Percentiles rank a stretch among this genome's conserved stretches.
phyloP scores from a whole-genome alignment of 345 rosid genomes.

The Tarenaya hassleriana region DNA sequence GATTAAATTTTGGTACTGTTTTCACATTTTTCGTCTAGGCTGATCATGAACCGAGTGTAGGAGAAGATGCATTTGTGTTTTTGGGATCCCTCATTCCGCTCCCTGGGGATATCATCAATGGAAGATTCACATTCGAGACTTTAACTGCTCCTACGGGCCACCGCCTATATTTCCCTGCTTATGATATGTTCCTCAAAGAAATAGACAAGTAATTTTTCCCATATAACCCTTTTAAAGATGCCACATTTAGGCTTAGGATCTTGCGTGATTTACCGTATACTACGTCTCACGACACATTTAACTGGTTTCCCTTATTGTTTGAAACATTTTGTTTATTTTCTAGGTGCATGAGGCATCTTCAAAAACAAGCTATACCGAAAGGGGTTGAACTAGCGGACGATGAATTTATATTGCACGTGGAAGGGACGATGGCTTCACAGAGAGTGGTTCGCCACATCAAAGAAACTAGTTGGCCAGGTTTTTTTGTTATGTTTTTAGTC shows the following conservation, averaged over 20 bases:
- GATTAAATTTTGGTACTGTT: neutral
- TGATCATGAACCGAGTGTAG: slow-evolving; percentile 61
- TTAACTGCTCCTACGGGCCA: slow-evolving; percentile 63
- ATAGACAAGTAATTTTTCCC: slow-evolving; percentile 45
- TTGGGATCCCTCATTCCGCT: slow-evolving; percentile 62
- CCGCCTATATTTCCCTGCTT: slow-evolving; percentile 74
- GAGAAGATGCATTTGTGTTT: slow-evolving; percentile 84
- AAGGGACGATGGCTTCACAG: slow-evolving; percentile 76
- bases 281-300: no score
- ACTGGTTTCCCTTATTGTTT: neutral
- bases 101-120: slow-evolving; percentile 56
- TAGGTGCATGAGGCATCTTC: slow-evolving; percentile 73
- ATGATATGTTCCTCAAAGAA: slow-evolving; percentile 67
- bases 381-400: slow-evolving; percentile 70
- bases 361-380: slow-evolving; percentile 61
- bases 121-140: slow-evolving; percentile 80
- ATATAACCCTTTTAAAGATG: neutral
- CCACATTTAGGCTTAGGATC: neutral
- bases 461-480: slow-evolving; percentile 91
- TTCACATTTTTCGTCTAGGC: slow-evolving; percentile 40
- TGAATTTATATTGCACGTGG: slow-evolving; percentile 83
- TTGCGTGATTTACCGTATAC: no score
- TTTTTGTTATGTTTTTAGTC: neutral
- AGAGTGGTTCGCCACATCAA: slow-evolving; percentile 83
- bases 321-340: neutral